Percentiles rank a stretch among this genome's conserved stretches.
Evolutionary conservation across 2,329 filamentous ascomycete genomes (phyloP).

Genomic region (Penicillium sp.): DNA sequence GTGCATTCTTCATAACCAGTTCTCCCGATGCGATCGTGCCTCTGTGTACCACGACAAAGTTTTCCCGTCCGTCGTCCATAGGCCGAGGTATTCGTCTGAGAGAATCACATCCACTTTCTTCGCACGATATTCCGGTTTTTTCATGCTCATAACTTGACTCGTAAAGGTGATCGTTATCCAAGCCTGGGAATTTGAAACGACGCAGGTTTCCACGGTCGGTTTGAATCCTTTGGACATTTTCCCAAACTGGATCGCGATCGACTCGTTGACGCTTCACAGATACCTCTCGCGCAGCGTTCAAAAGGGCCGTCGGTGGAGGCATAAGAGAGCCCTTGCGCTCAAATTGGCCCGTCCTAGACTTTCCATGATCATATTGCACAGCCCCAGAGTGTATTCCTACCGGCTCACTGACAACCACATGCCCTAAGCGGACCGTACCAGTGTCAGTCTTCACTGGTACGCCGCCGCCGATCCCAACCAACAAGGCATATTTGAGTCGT

Average conservation of each 20-base stretch:
- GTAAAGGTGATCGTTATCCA: slow-evolving; percentile 12
- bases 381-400: slow-evolving; percentile 21
- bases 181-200: slow-evolving; percentile 10
- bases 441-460: slow-evolving; percentile 19
- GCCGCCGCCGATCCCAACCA: slow-evolving; percentile 32
- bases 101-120: slow-evolving; percentile 9
- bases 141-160: slow-evolving; percentile 12
- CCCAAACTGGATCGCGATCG: slow-evolving; percentile 3
- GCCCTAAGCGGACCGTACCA: slow-evolving; percentile 22
- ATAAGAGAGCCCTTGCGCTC: background rate
- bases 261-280: slow-evolving; percentile 1
- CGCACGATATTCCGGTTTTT: slow-evolving; percentile 5
- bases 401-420: slow-evolving; percentile 30
- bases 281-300: slow-evolving; percentile 14
- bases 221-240: slow-evolving; percentile 6
- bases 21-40: slow-evolving; percentile 24
- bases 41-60: slow-evolving; percentile 15
- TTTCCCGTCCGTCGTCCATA: slow-evolving; percentile 5
- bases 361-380: slow-evolving; percentile 12
- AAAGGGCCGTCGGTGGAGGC: slow-evolving; percentile 7
- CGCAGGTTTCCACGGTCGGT: background rate
- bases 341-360: background rate
- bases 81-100: background rate
- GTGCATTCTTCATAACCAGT: slow-evolving; percentile 19
- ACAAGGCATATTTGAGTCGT: slow-evolving; percentile 22